These are phyloP conservation scores for Leptographium lundbergii DNA, from an alignment of 2,329 filamentous ascomycete genomes.

Conservation along the genomic window DNA sequence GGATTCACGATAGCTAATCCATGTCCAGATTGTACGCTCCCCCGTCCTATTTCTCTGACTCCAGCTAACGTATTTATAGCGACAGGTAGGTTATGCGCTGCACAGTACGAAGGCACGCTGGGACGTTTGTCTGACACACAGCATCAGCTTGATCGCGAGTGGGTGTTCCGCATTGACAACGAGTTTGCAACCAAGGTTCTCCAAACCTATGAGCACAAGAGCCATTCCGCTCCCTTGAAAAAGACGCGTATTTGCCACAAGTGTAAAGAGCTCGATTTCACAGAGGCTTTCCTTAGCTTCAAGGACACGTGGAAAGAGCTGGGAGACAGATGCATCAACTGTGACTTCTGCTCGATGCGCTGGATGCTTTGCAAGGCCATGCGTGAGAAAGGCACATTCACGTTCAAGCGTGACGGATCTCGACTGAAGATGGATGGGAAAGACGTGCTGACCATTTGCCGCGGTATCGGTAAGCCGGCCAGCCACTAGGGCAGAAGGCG, in stretches of 20 bases:
- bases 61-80: background rate
- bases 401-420: background rate
- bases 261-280: background rate
- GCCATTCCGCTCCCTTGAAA: background rate
- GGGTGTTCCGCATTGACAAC: background rate
- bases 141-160: background rate
- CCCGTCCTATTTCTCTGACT: too few relatives aligned
- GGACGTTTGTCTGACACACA: background rate
- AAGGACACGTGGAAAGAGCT: background rate
- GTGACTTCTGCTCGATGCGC: background rate
- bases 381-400: background rate
- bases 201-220: background rate
- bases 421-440: background rate
- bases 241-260: background rate
- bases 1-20: too few relatives aligned
- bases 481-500: background rate
- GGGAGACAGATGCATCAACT: background rate
- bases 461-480: background rate
- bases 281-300: background rate
- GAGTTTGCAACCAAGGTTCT: background rate
- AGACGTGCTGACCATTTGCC: background rate
- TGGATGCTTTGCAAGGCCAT: background rate
- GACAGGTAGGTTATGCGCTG: background rate
- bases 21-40: too few relatives aligned
- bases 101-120: background rate